Evolutionary conservation across 495 filamentous ascomycete genomes (phyloP).

Genomic region (Penicillium cosmopolitanum): DNA sequence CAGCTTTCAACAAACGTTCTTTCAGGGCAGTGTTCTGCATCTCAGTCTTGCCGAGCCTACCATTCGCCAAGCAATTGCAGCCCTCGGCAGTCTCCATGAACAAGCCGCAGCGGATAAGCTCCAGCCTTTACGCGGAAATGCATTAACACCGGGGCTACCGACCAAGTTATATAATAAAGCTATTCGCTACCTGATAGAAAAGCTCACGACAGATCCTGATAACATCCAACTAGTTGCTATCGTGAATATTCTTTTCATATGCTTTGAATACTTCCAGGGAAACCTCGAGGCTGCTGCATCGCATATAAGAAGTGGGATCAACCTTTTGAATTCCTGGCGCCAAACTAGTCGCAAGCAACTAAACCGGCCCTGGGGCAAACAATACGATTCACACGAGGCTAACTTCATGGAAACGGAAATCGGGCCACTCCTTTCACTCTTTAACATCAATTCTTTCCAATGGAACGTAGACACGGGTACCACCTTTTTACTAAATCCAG

Average conservation of each 20-base stretch:
- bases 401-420: slow-evolving; percentile 28
- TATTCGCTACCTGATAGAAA: slow-evolving; percentile 22
- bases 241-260: slow-evolving; percentile 23
- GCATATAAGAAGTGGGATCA: slow-evolving; percentile 24
- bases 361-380: slow-evolving; percentile 7
- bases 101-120: background rate
- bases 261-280: slow-evolving; percentile 27
- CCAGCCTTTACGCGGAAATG: background rate
- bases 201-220: slow-evolving; percentile 5
- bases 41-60: slow-evolving; percentile 61
- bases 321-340: slow-evolving; percentile 22
- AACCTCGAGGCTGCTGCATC: slow-evolving; percentile 15
- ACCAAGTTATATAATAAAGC: slow-evolving; percentile 22
- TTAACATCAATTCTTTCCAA: slow-evolving; percentile 21
- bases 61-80: slow-evolving; percentile 65
- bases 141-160: background rate
- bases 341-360: background rate
- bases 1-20: slow-evolving; percentile 63
- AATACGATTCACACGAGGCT: slow-evolving; percentile 16
- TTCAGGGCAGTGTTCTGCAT: slow-evolving; percentile 56
- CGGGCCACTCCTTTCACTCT: slow-evolving; percentile 19
- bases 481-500: slow-evolving; percentile 14
- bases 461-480: slow-evolving; percentile 2
- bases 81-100: slow-evolving; percentile 65
- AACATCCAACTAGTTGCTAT: slow-evolving; percentile 16